phyloP scores from a whole-genome alignment of 2,329 filamentous ascomycete species.

The Sporothrix sp. region DNA sequence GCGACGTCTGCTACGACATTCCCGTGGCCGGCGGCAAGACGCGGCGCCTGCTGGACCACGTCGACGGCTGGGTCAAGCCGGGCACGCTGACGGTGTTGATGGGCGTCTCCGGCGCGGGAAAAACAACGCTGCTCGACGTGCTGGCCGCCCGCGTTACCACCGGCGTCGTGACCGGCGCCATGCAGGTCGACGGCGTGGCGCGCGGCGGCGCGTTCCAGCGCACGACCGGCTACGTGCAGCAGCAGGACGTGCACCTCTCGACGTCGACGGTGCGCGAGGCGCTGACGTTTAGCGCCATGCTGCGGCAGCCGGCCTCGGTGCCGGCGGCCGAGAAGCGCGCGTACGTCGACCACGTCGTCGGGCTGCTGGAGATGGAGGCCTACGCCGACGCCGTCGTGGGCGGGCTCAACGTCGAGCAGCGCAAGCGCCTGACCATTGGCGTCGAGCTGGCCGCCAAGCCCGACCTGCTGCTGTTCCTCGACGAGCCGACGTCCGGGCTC shows the following conservation, averaged over 20 bases:
- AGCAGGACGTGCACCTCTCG: conserved; percentile 79
- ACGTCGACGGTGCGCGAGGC: conserved; percentile 85
- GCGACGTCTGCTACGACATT: conserved; percentile 65
- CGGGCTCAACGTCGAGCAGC: conserved; percentile 64
- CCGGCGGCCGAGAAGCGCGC: conserved; percentile 67
- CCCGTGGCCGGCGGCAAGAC: conserved; percentile 68
- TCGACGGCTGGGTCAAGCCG: conserved; percentile 90
- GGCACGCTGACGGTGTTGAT: conserved; percentile 84
- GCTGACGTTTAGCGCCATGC: conserved; percentile 72
- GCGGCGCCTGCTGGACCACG: conserved; percentile 69
- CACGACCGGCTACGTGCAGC: conserved; percentile 85
- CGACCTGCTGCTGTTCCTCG: conserved; percentile 48
- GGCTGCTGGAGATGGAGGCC: conserved; percentile 78
- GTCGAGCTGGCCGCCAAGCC: conserved; percentile 95
- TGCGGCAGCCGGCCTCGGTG: conserved; percentile 72
- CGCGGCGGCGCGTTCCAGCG: conserved; percentile 79
- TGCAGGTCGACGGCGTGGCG: conserved; percentile 55
- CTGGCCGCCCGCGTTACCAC: conserved; percentile 78
- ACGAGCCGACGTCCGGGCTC: conserved; percentile 52
- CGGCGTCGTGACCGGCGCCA: conserved; percentile 79
- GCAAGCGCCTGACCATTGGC: conserved; percentile 73
- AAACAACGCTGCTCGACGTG: conserved; percentile 82
- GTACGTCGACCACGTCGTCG: conserved; percentile 86
- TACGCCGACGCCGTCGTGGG: conserved; percentile 88
- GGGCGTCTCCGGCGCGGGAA: conserved; percentile 88